Base-by-base conservation (phyloP, 495 filamentous ascomycete genomes). In the Ascobolus immersus region DNA sequence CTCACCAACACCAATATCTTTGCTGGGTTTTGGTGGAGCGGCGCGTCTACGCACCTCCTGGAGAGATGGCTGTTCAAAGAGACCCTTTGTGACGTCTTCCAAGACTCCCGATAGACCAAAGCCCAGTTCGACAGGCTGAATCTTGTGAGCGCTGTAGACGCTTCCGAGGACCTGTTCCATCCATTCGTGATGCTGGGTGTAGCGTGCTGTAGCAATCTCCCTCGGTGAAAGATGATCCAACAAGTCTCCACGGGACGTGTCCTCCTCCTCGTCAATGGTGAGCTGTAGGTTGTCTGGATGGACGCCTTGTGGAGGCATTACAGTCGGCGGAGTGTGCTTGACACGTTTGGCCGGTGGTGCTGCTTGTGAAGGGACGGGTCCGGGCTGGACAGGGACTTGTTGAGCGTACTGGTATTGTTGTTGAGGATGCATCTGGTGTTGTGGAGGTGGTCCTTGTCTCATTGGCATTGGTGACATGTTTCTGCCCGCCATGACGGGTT, bases 161-260 rank as follows among this genome's bases (percentile, higher is more conserved):
- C 80, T 91, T 2, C 72, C 73, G 28, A 92, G 61, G n/a, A 96
- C 69, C 53, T 96, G 82, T 45, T 92, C 86, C 76, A 94, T 90
- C 86, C 82, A 93, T 52, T 91, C 81, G 42, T 94, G 86, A 45
- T 96, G 86, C 44, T 92, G 86, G 40, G 69, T 72, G 48, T 89
- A 96, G 29, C 86, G 61, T 43, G 67, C 64, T 39, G 71, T 57
- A 43, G 77, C 84, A 41, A 94, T 70, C 38, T 94, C 86, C 5
- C 80, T 70, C 12, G 82, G 80, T 0, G 73, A 82, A 22, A 90
- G 55, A 32, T 78, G 62, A 44, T 96, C 86, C 45, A 96, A 71
- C 44, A 76, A 60, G 45, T 96, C 86, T 11, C 81, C 80, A 2
- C 71, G 62, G 4, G 71, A 70, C 2, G 73, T 71, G 42, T 89